Evolutionary conservation across 139 green algal genomes (phyloP).

Genomic region (Chlorella sp.): DNA sequence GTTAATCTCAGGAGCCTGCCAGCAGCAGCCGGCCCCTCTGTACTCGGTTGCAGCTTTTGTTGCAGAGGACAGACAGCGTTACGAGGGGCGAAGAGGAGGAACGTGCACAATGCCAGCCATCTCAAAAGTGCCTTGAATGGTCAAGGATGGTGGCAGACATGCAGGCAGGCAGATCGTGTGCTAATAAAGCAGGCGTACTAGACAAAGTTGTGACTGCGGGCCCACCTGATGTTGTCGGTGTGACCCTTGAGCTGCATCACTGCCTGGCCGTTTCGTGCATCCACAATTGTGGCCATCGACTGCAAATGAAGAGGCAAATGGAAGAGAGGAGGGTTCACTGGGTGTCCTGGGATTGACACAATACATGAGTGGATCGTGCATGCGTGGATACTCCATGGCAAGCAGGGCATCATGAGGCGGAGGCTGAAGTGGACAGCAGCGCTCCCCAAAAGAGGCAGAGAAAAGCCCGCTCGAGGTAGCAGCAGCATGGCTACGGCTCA

Average conservation of each 20-base stretch:
- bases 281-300: constrained; percentile 70
- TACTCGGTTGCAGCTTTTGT: no score
- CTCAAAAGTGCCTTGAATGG: neutral
- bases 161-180: no score
- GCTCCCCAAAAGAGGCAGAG: neutral
- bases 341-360: neutral
- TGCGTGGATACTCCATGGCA: neutral
- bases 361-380: neutral
- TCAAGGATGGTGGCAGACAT: no score
- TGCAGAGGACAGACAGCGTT: neutral
- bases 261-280: constrained; percentile 68
- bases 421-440: neutral
- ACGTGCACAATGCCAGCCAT: neutral
- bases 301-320: neutral
- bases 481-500: no score
- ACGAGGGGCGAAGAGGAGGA: no score
- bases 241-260: constrained; percentile 85
- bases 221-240: constrained; percentile 78
- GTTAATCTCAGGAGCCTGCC: no score
- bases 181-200: no score
- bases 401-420: no score
- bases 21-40: neutral
- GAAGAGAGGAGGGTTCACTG: neutral
- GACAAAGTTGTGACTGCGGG: no score
- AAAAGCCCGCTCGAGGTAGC: neutral